Percentiles rank a stretch among this genome's conserved stretches.
phyloP scores from a whole-genome alignment of 176 grass and related monocot species.

The Saccharum spontaneum region DNA sequence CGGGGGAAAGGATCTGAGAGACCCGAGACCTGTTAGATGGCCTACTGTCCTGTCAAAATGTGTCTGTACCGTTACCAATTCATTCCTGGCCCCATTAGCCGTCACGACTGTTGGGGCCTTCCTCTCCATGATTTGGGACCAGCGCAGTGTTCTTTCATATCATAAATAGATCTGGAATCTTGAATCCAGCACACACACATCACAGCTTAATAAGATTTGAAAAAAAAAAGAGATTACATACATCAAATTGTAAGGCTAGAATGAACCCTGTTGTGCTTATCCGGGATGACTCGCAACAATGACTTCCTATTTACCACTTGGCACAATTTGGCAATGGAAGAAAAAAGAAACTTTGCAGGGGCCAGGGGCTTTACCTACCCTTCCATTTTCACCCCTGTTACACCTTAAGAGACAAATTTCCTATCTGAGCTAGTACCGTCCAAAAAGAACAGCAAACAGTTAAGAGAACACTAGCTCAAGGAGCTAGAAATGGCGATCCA shows the following conservation, averaged over 20 bases:
- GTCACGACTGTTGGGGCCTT: neutral
- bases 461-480: neutral
- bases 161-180: constrained; percentile 13
- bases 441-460: neutral
- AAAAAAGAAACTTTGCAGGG: constrained; percentile 7
- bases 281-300: neutral
- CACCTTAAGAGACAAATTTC: constrained; percentile 6
- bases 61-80: constrained; percentile 21
- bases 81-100: constrained; percentile 2
- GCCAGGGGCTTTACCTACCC: constrained; percentile 5
- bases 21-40: neutral
- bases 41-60: neutral
- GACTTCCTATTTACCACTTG: constrained; percentile 41
- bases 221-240: neutral
- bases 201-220: neutral
- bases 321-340: constrained; percentile 16
- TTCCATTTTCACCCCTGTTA: constrained; percentile 13
- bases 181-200: neutral
- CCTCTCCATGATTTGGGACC: neutral
- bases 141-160: neutral
- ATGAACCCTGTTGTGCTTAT: neutral
- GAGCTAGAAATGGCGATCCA: constrained; percentile 26
- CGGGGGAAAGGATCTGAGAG: neutral
- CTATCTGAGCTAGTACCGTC: constrained; percentile 8
- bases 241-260: neutral